Percentiles rank a stretch among this genome's conserved stretches.
These are phyloP conservation scores for Trametes cinnabarina DNA, from an alignment of 768 basidiomycete genomes.

Conservation along the genomic window DNA sequence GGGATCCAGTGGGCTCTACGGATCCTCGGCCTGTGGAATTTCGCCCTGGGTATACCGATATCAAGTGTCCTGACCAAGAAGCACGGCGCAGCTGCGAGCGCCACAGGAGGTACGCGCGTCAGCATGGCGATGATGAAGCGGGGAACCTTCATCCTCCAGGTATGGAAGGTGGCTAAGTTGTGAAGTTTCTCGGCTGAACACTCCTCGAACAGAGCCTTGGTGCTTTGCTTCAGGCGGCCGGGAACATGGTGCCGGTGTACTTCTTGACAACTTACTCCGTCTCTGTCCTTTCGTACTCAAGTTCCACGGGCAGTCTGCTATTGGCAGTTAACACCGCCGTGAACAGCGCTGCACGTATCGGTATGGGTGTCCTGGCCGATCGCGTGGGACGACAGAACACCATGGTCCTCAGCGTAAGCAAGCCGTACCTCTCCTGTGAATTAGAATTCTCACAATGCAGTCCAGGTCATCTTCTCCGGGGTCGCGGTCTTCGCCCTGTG, in stretches of 20 bases:
- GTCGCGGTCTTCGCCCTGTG: constrained; percentile 42
- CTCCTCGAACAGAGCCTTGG: constrained; percentile 32
- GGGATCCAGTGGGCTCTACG: constrained; percentile 38
- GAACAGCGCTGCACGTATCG: constrained; percentile 41
- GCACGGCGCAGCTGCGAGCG: constrained; percentile 20
- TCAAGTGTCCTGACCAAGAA: constrained; percentile 34
- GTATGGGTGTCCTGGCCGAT: constrained; percentile 43
- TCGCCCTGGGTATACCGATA: constrained; percentile 37
- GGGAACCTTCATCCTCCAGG: constrained; percentile 44
- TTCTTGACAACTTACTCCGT: constrained; percentile 43
- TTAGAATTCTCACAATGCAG: background rate
- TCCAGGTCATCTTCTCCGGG: constrained; percentile 39
- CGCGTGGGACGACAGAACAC: constrained; percentile 45
- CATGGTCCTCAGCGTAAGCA: constrained; percentile 37
- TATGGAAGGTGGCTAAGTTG: background rate
- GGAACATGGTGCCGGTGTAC: constrained; percentile 44
- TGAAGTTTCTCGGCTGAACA: background rate
- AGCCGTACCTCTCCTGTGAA: background rate
- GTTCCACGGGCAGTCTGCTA: constrained; percentile 37
- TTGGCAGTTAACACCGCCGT: constrained; percentile 43
- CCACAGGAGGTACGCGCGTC: constrained; percentile 26
- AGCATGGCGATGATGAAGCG: constrained; percentile 38
- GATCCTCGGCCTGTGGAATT: constrained; percentile 42
- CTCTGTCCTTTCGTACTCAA: constrained; percentile 38
- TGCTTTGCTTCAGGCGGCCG: constrained; percentile 43